These are phyloP conservation scores for Trichophyton benhamiae DNA, from an alignment of 2,329 filamentous ascomycete species.

Conservation along the genomic window DNA sequence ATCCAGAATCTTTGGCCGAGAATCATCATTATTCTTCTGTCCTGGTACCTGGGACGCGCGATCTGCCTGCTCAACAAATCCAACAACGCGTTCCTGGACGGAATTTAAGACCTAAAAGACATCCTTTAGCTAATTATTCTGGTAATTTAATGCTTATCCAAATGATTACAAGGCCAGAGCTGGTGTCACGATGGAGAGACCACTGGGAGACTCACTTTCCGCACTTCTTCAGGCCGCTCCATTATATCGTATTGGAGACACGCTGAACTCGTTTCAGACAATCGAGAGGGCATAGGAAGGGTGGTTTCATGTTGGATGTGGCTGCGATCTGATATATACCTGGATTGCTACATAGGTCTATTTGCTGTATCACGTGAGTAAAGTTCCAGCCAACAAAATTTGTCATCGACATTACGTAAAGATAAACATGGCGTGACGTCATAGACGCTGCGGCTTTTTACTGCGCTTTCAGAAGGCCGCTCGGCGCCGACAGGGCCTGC, in stretches of 20 bases:
- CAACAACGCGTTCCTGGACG: conserved; percentile 33
- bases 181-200: not conserved
- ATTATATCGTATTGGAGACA: conserved; percentile 4
- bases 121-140: not conserved
- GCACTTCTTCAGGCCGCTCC: conserved; percentile 31
- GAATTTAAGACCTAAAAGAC: conserved; percentile 25
- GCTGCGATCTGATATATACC: not conserved
- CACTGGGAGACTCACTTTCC: conserved; percentile 25
- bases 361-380: not conserved
- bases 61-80: conserved; percentile 35
- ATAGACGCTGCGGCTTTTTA: not conserved
- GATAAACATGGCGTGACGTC: not conserved
- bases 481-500: conserved; percentile 2
- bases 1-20: conserved; percentile 54
- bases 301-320: not conserved
- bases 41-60: conserved; percentile 24
- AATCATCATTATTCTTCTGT: conserved; percentile 45
- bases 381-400: not conserved
- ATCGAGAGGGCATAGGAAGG: not conserved
- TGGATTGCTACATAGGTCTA: not conserved
- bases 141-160: not conserved
- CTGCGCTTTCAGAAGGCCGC: conserved; percentile 8
- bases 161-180: not conserved
- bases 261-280: not conserved
- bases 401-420: conserved; percentile 1